phyloP scores from a whole-genome alignment of 148 eudicot genomes.

The Beta vulgaris region DNA sequence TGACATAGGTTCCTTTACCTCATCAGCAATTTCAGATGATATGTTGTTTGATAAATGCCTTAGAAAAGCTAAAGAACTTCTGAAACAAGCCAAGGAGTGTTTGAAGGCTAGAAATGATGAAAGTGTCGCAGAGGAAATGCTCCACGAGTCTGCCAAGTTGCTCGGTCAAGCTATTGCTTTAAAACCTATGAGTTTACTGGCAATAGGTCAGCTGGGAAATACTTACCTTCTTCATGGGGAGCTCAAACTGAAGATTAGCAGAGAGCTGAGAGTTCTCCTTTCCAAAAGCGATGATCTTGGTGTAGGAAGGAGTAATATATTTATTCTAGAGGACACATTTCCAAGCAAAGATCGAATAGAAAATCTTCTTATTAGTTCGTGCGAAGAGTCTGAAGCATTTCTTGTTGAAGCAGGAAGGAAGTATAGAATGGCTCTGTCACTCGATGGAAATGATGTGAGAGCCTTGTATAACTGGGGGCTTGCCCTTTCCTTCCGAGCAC shows the following conservation, averaged over 20 bases:
- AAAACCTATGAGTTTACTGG: slow-evolving; percentile 94
- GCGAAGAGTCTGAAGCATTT: slow-evolving; percentile 92
- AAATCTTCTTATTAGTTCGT: slow-evolving; percentile 51
- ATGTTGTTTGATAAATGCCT: slow-evolving; percentile 57
- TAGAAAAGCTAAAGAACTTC: slow-evolving; percentile 51
- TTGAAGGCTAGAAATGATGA: slow-evolving; percentile 40
- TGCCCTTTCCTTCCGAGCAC: slow-evolving; percentile 87
- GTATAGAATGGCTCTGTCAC: slow-evolving; percentile 73
- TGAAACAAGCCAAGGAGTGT: slow-evolving; percentile 61
- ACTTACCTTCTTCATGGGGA: slow-evolving; percentile 98
- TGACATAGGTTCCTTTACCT: slow-evolving; percentile 33
- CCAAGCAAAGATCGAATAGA: slow-evolving; percentile 45
- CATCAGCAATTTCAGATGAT: slow-evolving; percentile 58
- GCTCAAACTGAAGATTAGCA: slow-evolving; percentile 62
- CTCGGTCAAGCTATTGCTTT: slow-evolving; percentile 70
- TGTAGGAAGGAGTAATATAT: slow-evolving; percentile 26
- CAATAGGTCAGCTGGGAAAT: slow-evolving; percentile 87
- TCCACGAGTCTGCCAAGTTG: slow-evolving; percentile 55
- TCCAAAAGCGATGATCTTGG: slow-evolving; percentile 34
- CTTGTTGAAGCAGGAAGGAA: slow-evolving; percentile 85
- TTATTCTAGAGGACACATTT: slow-evolving; percentile 29
- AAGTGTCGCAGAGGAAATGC: slow-evolving; percentile 49
- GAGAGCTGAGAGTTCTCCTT: slow-evolving; percentile 61
- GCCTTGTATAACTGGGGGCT: slow-evolving; percentile 98
- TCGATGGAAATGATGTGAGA: slow-evolving; percentile 87